These are phyloP conservation scores for Dovyalis caffra DNA, from an alignment of 345 rosid species.

Conservation along the genomic window DNA sequence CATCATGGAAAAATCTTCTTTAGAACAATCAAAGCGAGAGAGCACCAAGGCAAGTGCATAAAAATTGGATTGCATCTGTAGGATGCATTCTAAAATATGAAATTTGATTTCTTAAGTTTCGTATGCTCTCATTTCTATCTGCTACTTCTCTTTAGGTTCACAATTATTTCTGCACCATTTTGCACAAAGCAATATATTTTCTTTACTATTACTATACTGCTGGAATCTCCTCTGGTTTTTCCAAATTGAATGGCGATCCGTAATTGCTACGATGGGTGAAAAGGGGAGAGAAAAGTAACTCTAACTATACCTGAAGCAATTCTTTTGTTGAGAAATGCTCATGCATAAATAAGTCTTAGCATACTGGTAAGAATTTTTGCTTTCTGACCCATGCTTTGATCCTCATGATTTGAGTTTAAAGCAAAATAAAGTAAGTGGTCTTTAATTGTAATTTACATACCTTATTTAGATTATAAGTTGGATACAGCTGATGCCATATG, in stretches of 20 bases:
- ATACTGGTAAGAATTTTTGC: not conserved
- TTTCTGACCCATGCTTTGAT: not conserved
- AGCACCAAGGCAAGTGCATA: constrained; percentile 48
- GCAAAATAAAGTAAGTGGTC: not conserved
- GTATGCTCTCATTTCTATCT: not conserved
- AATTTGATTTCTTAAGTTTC: not conserved
- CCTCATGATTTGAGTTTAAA: not conserved
- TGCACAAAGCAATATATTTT: not conserved
- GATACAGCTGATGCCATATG: not conserved
- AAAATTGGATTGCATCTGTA: constrained; percentile 11
- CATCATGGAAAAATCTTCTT: constrained; percentile 58
- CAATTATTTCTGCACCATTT: not conserved
- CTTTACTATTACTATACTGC: not conserved
- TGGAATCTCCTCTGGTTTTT: not conserved
- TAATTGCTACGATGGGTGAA: not conserved
- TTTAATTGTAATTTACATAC: not conserved
- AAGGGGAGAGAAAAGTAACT: not conserved
- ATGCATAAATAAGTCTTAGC: not conserved
- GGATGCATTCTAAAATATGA: not conserved
- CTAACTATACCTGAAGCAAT: not conserved
- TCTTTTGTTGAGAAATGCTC: no score
- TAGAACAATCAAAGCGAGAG: constrained; percentile 50
- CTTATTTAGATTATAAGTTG: not conserved
- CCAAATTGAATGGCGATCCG: no score
- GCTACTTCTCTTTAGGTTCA: not conserved